Conservation (phyloP, 2,329 filamentous ascomycete genomes). For the Lasiodiplodia gonubiensis region DNA sequence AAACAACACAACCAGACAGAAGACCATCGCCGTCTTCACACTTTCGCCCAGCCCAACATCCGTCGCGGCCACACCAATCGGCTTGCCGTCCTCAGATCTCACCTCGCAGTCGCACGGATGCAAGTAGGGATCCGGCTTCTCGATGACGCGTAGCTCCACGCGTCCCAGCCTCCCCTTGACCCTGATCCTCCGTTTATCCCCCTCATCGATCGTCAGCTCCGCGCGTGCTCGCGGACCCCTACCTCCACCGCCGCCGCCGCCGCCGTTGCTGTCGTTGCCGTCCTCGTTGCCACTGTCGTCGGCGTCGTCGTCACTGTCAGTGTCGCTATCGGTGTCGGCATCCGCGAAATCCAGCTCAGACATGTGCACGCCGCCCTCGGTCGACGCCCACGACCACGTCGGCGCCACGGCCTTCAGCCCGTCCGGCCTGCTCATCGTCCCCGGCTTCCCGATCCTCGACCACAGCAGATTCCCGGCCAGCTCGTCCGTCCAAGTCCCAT, state of each 20-base stretch:
- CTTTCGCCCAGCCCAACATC: conserved; percentile 4
- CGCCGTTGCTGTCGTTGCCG: too few relatives aligned
- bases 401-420: background rate
- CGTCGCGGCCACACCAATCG: background rate
- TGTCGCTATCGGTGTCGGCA: too few relatives aligned
- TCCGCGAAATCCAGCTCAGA: background rate
- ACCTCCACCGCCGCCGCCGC: too few relatives aligned
- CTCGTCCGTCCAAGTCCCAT: background rate
- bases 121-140: conserved; percentile 8
- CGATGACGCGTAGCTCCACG: conserved; percentile 10
- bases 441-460: background rate
- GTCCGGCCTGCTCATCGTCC: background rate
- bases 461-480: conserved; percentile 4
- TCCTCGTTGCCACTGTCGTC: too few relatives aligned
- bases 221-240: background rate
- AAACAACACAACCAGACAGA: conserved; percentile 3
- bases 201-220: background rate
- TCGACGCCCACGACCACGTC: conserved; percentile 21
- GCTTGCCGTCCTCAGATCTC: background rate
- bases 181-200: background rate
- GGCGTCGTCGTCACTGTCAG: background rate
- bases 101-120: conserved; percentile 13
- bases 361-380: background rate
- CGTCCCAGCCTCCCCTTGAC: conserved; percentile 1
- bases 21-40: background rate